Base-by-base conservation (phyloP, 2,329 filamentous ascomycete species). In the Akanthomyces muscarius region DNA sequence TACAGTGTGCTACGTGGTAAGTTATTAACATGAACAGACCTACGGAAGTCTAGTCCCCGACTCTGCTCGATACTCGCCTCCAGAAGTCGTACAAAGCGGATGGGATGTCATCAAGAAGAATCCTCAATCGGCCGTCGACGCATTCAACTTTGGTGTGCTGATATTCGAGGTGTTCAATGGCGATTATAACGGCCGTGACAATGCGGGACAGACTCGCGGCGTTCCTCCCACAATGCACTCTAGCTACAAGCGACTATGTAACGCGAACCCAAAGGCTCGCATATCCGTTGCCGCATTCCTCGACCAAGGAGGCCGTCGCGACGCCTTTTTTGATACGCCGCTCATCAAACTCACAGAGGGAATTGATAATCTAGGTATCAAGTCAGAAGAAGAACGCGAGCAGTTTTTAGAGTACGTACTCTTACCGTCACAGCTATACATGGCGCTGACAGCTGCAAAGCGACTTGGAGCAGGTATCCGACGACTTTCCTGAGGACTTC, bases 401-500 rank as follows among this genome's bases (percentile, higher is more conserved):
- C 85, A 87, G 55, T 94, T 99, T 68, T 80, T 99, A 11, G 86
- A 87, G 89, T 83, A 68, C 58, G 74, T 71, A 18, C 8, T 18
- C 1, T 2, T 3, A 13, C 16, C 10, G 10, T 28, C 7, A 8
- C 59, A 41, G 63, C 41, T 50, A n/a, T 18, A 18, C 36, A 4
- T 5, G 11, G 21, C 65, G 65, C 72, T 78, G 54, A 68, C 66
- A 83, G 7, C 28, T 2, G 5, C 81, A 68, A 14, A 83, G 81
- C 61, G 91, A 96, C 70, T 84, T 99, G 6, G 92, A 96, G 68
- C 83, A 90, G 64, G 83, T 97, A 5, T 89, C 92, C 0, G 92
- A 97, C 68, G 93, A 99, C 74, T 97, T 98, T 65, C 95, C 95
- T 0, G 94, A 97, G 72, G 95, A 98, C 64, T 99, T 97, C 75